Evolutionary conservation across 768 basidiomycete genomes (phyloP).

Genomic region (Lactarius tabidus): DNA sequence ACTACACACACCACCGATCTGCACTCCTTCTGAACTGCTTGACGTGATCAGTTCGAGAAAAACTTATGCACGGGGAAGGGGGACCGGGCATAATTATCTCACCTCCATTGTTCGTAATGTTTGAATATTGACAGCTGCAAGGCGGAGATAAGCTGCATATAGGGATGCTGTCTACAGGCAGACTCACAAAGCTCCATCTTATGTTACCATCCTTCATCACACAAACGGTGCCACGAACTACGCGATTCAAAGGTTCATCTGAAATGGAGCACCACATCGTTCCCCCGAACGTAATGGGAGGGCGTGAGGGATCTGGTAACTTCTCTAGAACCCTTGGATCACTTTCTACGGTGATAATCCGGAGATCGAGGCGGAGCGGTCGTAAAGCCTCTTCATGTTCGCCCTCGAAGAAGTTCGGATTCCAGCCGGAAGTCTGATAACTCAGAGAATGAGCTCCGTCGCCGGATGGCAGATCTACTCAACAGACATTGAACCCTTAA

Average conservation of each 20-base stretch:
- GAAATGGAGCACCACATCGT: conserved; percentile 29
- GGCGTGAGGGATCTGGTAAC: conserved; percentile 28
- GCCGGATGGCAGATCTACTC: background rate
- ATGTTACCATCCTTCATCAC: conserved; percentile 34
- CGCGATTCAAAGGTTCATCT: conserved; percentile 29
- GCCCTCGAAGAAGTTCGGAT: conserved; percentile 49
- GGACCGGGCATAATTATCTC: conserved; percentile 18
- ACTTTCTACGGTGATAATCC: conserved; percentile 37
- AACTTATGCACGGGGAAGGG: background rate
- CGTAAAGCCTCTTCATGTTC: conserved; percentile 63
- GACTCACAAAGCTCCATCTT: conserved; percentile 51
- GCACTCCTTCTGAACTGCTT: conserved; percentile 61
- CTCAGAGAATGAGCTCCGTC: background rate
- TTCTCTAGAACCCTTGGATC: conserved; percentile 15
- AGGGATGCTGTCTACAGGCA: background rate
- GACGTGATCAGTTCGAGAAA: conserved; percentile 3
- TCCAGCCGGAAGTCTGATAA: conserved; percentile 22
- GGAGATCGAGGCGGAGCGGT: conserved; percentile 54
- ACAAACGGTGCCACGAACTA: conserved; percentile 35
- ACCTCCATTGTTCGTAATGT: conserved; percentile 58
- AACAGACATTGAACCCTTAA: conserved; percentile 33
- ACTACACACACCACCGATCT: conserved; percentile 62
- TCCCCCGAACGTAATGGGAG: conserved; percentile 33
- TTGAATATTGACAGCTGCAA: conserved; percentile 52
- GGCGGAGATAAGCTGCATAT: background rate